Evolutionary conservation across 2,329 filamentous ascomycete genomes (phyloP), one percentile per base, ranked within the genome.

Genomic region (Rhexocercosporidium sp.): DNA sequence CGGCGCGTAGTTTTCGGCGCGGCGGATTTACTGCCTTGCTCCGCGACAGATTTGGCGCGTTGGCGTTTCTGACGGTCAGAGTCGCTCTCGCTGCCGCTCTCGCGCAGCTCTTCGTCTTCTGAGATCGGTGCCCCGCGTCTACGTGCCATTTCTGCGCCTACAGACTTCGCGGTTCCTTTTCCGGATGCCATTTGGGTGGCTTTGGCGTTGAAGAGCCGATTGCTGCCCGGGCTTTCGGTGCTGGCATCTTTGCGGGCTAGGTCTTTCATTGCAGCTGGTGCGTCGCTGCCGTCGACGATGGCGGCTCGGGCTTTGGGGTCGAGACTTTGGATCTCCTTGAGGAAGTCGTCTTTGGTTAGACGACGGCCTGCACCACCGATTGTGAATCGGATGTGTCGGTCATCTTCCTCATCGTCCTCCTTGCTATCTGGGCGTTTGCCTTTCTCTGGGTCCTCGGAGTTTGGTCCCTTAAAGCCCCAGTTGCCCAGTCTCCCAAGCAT

Each of bases 341-440:
- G 88, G 76, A 96, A 95, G 75, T 94, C 91, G 4, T 90, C 88
- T 79, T 94, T 94, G 69, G 86, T 94, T 87, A 96, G 90, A 57
- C 92, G 87, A 69, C 85, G 84, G 6, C 91, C 91, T n/a, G 89
- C 86, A 39, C 89, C 88, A 53, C 86, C 88, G 70, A 95, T 91
- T 0, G 90, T 94, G 78, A 94, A 95, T 16, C 92, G 87, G 64
- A 95, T 89, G 64, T 88, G 84, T 16, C 86, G 85, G 71, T 94
- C 92, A 66, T 94, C 91, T 2, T 86, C 91, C 2, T 86, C 84
- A 1, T 85, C 84, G n/a, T 85, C 81, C 3, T 81, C 75, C 14
- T 81, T 79, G 6, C 74, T 71, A 46, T 75, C 74, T 64, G 74
- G 73, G 60, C 75, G 54, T 47, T 71, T 61, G 41, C 41, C 65